These are phyloP conservation scores for Plasmodium gonderi DNA, from an alignment of 169 alveolate species.

Conservation along the genomic window DNA sequence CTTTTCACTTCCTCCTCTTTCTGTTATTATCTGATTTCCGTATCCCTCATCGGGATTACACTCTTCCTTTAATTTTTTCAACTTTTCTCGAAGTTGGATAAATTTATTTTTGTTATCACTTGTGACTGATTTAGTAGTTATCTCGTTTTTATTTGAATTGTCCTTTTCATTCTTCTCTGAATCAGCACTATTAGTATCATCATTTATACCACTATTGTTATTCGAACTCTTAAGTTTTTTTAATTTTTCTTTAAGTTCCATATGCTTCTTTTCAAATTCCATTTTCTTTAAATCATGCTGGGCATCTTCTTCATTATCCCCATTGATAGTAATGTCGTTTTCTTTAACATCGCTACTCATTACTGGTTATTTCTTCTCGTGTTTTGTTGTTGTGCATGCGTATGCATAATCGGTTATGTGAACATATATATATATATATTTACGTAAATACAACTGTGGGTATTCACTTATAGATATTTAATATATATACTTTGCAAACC, in stretches of 20 bases:
- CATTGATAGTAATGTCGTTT: background rate
- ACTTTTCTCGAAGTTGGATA: slow-evolving; percentile 7
- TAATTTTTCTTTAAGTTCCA: slow-evolving; percentile 64
- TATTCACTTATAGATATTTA: no score
- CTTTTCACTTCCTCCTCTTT: background rate
- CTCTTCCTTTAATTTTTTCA: background rate
- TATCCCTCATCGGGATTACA: background rate
- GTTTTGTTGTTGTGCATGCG: background rate
- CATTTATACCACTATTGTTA: background rate
- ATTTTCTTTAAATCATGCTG: background rate
- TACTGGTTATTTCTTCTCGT: background rate
- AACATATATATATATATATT: background rate
- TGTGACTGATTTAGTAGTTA: background rate
- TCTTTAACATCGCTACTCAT: slow-evolving; percentile 1
- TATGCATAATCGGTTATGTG: background rate
- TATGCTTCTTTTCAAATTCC: slow-evolving; percentile 25
- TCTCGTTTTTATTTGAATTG: background rate
- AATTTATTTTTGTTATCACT: background rate
- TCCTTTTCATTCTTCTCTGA: background rate
- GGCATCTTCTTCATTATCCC: background rate
- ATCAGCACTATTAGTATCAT: background rate
- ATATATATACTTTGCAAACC: no score
- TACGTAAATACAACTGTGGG: no score
- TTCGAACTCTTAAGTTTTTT: background rate
- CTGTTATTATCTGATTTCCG: background rate